Percentiles rank a stretch among this genome's conserved stretches.
phyloP scores from a whole-genome alignment of 805 yeast species.

The Candida tallmaniae region DNA sequence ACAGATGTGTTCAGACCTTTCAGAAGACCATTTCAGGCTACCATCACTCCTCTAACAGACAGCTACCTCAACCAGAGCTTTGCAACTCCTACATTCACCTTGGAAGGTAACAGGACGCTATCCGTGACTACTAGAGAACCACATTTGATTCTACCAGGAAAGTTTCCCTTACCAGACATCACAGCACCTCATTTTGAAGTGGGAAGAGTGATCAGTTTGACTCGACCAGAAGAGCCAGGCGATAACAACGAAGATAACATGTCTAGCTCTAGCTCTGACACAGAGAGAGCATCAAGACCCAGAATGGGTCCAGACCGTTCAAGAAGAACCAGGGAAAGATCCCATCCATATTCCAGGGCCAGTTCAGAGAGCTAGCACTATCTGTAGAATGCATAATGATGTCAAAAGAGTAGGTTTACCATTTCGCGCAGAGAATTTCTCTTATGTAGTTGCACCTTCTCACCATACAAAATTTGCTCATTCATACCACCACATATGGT shows the following conservation, averaged over 20 bases:
- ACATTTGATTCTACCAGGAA: constrained; percentile 24
- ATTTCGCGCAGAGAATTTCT: neutral
- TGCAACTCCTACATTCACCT: constrained; percentile 13
- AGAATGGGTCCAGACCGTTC: constrained; percentile 14
- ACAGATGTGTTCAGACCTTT: constrained; percentile 37
- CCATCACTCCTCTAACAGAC: constrained; percentile 37
- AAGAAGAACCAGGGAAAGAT: constrained; percentile 13
- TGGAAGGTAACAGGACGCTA: constrained; percentile 5
- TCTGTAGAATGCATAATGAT: too few species aligned
- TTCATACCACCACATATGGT: neutral
- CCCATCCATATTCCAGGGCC: constrained; percentile 20
- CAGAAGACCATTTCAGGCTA: constrained; percentile 30
- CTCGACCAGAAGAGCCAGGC: neutral
- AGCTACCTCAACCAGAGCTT: constrained; percentile 30
- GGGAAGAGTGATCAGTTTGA: too few species aligned
- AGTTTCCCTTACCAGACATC: constrained; percentile 23
- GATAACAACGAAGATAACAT: neutral
- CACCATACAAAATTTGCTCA: too few species aligned
- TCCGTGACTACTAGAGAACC: constrained; percentile 16
- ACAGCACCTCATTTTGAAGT: constrained; percentile 1
- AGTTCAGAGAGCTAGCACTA: constrained; percentile 4
- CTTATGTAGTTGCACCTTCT: too few species aligned
- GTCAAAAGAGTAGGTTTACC: neutral
- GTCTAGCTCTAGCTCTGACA: constrained; percentile 1
- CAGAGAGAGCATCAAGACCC: constrained; percentile 1